Percentiles rank a stretch among this genome's conserved stretches.
Conservation (phyloP, 805 yeast genomes). For the Ogataea kodamae region DNA sequence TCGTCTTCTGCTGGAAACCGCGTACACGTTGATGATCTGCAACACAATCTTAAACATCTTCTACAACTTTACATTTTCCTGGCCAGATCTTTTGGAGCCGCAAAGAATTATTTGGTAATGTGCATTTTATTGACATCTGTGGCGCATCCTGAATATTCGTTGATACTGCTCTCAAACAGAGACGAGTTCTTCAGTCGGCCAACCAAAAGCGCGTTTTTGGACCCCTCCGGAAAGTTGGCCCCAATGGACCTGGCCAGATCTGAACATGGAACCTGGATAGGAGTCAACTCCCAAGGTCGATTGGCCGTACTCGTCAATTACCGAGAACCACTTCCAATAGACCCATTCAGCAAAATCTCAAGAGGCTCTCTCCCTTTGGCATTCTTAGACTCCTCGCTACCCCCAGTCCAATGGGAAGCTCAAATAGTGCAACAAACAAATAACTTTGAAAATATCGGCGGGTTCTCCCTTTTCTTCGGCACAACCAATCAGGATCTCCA, state of each 20-base stretch:
- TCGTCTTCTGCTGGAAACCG: conserved; percentile 50
- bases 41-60: conserved; percentile 52
- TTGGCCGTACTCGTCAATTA: conserved; percentile 76
- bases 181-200: conserved; percentile 80
- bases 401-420: conserved; percentile 45
- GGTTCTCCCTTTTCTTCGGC: conserved; percentile 62
- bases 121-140: conserved; percentile 73
- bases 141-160: conserved; percentile 68
- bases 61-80: conserved; percentile 55
- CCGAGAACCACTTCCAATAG: conserved; percentile 42
- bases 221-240: conserved; percentile 36
- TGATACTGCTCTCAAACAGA: conserved; percentile 75
- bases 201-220: conserved; percentile 55
- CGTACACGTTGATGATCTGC: conserved; percentile 61
- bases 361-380: conserved; percentile 45
- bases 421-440: conserved; percentile 28
- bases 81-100: conserved; percentile 58
- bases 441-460: conserved; percentile 46
- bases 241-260: conserved; percentile 72
- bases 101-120: conserved; percentile 97
- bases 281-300: conserved; percentile 51
- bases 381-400: conserved; percentile 32
- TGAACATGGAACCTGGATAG: conserved; percentile 92
- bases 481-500: conserved; percentile 36
- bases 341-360: conserved; percentile 30